Evolutionary conservation across 164 flowering plant genomes (phyloP), one percentile per base, ranked within the genome.

Genomic region (Piper betle): DNA sequence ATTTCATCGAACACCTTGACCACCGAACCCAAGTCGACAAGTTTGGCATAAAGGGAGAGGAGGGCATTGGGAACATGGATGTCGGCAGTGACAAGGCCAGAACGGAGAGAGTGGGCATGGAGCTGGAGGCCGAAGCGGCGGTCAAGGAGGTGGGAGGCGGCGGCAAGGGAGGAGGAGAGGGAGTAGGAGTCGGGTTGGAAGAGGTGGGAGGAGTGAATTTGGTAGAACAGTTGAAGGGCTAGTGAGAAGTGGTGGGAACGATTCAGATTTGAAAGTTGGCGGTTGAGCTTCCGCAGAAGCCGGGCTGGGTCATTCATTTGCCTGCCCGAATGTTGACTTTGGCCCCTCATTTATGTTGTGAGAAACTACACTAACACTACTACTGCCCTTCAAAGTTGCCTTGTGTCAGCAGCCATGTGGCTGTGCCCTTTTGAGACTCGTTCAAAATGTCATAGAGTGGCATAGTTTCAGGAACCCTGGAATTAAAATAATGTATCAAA

Each of bases 391-490:
- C 33, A 25, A 25, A 25, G 33, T 2, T 25, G 80, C 70, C 82
- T 78, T 52, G 84, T 75, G 64, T 91, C 96, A 71, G 85, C 91
- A 68, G 99, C 97, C 96, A 94, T 94, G 78, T 94, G 99, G 68
- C 97, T 94, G 75, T 87, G 93, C 52, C 97, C 78, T 94, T 94
- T 76, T 94, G 99, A 71, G 91, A 94, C 81, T 94, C 97, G 70
- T 94, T 91, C 79, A 91, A 74, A 64, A 94, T 91, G 76, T 94
- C 97, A 74, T 94, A 91, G 58, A 94, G 69, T 3, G 97, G 96
- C 82, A 94, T n/a, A n/a, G n/a, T n/a, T n/a, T n/a, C n/a, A n/a
- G n/a, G n/a, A n/a, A n/a, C 97, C 79, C 99, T 94, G 55, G 13
- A 64, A 73, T 57, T 8, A 63, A 20, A 5, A 57, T 11, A 39